Conservation (phyloP, 2,329 filamentous ascomycete genomes). For the Scedosporium minutisporum region DNA sequence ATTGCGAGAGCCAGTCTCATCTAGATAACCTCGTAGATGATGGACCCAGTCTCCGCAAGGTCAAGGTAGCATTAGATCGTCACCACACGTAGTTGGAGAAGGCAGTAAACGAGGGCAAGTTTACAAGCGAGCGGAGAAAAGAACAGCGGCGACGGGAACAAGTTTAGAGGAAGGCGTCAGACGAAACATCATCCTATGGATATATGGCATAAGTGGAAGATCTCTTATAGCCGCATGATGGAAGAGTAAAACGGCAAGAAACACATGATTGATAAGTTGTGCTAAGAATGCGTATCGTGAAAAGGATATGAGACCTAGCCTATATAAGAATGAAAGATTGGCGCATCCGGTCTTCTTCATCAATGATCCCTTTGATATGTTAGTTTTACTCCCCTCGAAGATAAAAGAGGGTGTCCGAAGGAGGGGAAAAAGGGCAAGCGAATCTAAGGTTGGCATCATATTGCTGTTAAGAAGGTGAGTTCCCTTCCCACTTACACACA, state of each 20-base stretch:
- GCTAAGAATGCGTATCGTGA: background rate
- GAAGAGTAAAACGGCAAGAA: background rate
- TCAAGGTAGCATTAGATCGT: background rate
- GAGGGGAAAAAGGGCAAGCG: background rate
- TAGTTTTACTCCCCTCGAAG: no score
- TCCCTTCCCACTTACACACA: background rate
- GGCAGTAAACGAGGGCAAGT: background rate
- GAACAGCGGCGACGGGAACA: background rate
- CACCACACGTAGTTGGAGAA: background rate
- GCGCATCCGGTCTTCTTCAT: no score
- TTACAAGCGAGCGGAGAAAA: background rate
- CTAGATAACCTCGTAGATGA: background rate
- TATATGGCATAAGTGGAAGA: background rate
- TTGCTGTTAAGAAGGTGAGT: background rate
- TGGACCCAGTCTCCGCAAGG: background rate
- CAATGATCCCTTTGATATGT: no score
- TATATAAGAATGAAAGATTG: no score
- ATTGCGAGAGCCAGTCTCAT: background rate
- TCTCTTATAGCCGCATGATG: slow-evolving; percentile 5
- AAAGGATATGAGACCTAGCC: background rate
- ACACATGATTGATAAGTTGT: background rate
- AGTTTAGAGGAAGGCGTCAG: background rate
- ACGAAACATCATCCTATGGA: background rate
- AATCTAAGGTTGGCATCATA: background rate
- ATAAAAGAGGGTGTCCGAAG: background rate